Conservation (phyloP, 2,329 filamentous ascomycete species). For the Alternaria viburni region DNA sequence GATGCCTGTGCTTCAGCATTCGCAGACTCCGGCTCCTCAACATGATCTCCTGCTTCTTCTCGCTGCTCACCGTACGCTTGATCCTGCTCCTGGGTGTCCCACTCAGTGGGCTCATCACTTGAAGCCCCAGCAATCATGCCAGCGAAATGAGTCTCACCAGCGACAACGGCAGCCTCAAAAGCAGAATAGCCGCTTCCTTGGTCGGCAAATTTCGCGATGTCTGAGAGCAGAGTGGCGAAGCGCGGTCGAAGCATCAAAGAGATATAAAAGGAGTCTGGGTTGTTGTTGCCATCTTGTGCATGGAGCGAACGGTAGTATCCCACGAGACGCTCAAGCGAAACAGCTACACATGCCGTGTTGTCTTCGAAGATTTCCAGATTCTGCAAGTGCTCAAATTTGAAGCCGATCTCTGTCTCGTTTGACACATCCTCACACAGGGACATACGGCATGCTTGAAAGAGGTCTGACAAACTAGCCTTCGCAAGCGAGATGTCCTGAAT, state of each 20-base stretch:
- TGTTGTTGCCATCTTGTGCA: conserved; percentile 62
- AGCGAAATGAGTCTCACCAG: conserved; percentile 37
- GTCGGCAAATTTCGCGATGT: conserved; percentile 59
- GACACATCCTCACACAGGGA: conserved; percentile 62
- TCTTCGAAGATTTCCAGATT: conserved; percentile 42
- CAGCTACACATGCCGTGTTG: conserved; percentile 36
- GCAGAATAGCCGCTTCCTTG: conserved; percentile 65
- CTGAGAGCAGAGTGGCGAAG: conserved; percentile 59
- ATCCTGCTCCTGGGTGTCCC: conserved; percentile 25
- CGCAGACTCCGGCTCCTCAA: conserved; percentile 1
- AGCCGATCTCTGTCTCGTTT: conserved; percentile 60
- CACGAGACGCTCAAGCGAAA: conserved; percentile 58
- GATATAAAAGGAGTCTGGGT: conserved; percentile 64
- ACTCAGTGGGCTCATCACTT: conserved; percentile 27
- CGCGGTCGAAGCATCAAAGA: conserved; percentile 61
- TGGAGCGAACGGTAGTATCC: conserved; percentile 65
- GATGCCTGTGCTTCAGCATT: conserved; percentile 4
- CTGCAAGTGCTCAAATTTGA: conserved; percentile 49
- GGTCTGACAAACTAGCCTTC: conserved; percentile 52
- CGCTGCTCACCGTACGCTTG: conserved; percentile 6
- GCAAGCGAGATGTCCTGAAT: conserved; percentile 33
- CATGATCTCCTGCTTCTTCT: background rate
- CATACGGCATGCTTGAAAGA: conserved; percentile 63
- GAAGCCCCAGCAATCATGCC: conserved; percentile 22
- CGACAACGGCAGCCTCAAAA: conserved; percentile 43